Evolutionary conservation across 257 asterid genomes (phyloP), one percentile per base, ranked within the genome.

Genomic region (Solanum microdontum): DNA sequence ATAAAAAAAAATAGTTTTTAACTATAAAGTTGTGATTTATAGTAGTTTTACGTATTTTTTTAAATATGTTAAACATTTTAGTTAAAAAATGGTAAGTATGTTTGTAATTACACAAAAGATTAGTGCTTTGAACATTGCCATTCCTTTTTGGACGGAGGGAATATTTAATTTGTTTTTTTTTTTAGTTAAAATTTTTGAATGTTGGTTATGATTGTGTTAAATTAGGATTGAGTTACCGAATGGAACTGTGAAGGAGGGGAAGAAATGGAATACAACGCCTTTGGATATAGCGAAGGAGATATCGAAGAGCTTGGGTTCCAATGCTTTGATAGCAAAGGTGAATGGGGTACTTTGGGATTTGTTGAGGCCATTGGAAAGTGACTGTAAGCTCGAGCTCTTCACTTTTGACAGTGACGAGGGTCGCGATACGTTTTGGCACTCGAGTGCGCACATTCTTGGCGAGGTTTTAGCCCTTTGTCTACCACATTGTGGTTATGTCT

Each of bases 371-470:
- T 89, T 97, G 90, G 99, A 97, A 88, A 97, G 94, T 6, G 96
- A 95, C 87, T 96, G 99, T 91, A 93, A 91, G 88, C 96, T 97
- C 2, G 93, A 89, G 91, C 82, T 97, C 83, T 96, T 95, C 82
- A 95, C 92, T 0, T 97, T 97, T 85, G 97, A 97, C 17, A 89
- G 90, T 26, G 97, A 93, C 40, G 99, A 96, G 91, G 99, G 99
- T 14, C 94, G 98, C 5, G 98, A 96, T 84, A 96, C 99, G 3
- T 97, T 97, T 84, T 97, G 99, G 99, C 99, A 97, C 86, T 97
- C 99, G 1, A 97, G 99, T 89, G 99, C 99, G 11, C 99, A 97
- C 91, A 96, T 97, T 91, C 98, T 97, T 11, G 99, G 99, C 76
- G 95, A 97, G 98, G 99, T 96, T 86, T 9, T 19, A 28, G 21